These are phyloP conservation scores for Backusella circina DNA, from an alignment of 192 early-diverging fungal genomes.

Conservation along the genomic window DNA sequence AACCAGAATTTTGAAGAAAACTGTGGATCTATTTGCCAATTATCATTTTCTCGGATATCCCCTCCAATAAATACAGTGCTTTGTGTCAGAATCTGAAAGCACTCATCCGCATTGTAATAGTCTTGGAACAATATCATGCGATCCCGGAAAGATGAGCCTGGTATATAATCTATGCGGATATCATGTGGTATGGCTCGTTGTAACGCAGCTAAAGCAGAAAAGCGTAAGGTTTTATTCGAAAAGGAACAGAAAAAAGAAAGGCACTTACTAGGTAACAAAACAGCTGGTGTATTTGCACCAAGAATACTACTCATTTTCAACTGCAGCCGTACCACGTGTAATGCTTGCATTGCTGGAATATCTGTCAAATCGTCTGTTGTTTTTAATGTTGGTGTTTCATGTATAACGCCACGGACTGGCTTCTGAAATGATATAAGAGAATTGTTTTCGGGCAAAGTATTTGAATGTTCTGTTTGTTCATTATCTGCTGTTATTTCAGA, in stretches of 20 bases:
- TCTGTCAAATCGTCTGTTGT: slow-evolving; percentile 16
- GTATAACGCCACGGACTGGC: slow-evolving; percentile 10
- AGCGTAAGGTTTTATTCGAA: neutral
- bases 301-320: slow-evolving; percentile 24
- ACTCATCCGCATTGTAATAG: slow-evolving; percentile 27
- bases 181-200: slow-evolving; percentile 30
- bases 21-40: slow-evolving; percentile 18
- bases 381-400: slow-evolving; percentile 8
- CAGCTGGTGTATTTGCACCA: neutral
- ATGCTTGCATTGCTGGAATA: slow-evolving; percentile 28
- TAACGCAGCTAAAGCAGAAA: slow-evolving; percentile 13
- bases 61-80: slow-evolving; percentile 24
- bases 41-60: slow-evolving; percentile 14
- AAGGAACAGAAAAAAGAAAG: neutral
- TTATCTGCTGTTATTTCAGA: neutral
- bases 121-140: slow-evolving; percentile 33
- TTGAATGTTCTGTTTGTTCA: neutral
- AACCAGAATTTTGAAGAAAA: slow-evolving; percentile 32
- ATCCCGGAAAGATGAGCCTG: slow-evolving; percentile 21
- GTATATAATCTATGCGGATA: slow-evolving; percentile 29
- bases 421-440: neutral
- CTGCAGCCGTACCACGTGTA: slow-evolving; percentile 25
- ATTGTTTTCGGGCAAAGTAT: neutral
- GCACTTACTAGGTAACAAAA: slow-evolving; percentile 18
- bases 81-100: slow-evolving; percentile 17